Conservation (phyloP, 1,284 basidiomycete species). For the Agaricales sp. region DNA sequence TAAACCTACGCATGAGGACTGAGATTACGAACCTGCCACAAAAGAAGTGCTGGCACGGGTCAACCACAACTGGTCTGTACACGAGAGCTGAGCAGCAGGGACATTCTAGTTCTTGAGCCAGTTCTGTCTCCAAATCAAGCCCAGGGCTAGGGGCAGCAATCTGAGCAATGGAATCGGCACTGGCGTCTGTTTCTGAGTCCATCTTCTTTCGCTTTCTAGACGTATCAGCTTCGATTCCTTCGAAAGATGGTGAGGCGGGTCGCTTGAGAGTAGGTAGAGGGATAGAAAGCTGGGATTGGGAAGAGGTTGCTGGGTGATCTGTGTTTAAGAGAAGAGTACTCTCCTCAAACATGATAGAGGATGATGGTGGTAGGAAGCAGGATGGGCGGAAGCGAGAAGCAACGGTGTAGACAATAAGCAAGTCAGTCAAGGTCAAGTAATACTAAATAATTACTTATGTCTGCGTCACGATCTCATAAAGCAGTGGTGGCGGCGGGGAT, state of each 20-base stretch:
- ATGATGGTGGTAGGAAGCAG: constrained; percentile 19
- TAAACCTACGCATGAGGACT: constrained; percentile 5
- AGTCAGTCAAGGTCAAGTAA: too few relatives aligned
- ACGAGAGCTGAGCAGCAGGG: constrained; percentile 74
- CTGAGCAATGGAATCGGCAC: not conserved
- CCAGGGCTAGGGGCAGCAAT: not conserved
- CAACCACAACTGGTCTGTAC: constrained; percentile 66
- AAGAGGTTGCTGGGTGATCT: constrained; percentile 6
- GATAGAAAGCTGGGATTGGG: constrained; percentile 10
- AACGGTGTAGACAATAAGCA: constrained; percentile 3
- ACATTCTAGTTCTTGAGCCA: constrained; percentile 66
- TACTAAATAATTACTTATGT: too few relatives aligned
- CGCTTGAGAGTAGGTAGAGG: constrained; percentile 30
- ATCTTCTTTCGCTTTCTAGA: constrained; percentile 54
- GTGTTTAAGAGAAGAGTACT: too few relatives aligned
- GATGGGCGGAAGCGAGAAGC: constrained; percentile 4
- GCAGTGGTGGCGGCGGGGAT: too few relatives aligned
- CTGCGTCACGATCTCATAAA: too few relatives aligned
- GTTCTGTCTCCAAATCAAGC: constrained; percentile 41
- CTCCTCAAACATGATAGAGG: constrained; percentile 7
- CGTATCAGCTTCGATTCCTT: constrained; percentile 32
- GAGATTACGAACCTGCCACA: constrained; percentile 78
- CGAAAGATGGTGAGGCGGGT: constrained; percentile 45
- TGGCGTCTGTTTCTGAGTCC: constrained; percentile 21
- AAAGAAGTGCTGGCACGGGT: constrained; percentile 77